A percentile compares a stretch with the other conserved stretches of the same genome.
Conservation (phyloP, 257 asterid genomes). For the Galeopsis tetrahit region DNA sequence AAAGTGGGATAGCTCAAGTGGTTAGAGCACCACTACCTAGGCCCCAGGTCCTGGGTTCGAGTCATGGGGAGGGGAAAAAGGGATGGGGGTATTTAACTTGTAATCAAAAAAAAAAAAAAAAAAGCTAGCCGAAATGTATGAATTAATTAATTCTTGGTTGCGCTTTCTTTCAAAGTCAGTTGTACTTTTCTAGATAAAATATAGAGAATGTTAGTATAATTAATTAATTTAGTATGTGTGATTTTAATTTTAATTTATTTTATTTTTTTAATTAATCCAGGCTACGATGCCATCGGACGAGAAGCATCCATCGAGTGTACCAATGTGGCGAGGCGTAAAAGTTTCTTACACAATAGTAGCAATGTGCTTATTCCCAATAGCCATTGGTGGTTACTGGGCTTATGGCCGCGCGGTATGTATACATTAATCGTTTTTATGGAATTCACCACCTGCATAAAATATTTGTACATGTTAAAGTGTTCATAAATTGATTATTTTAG, state of each 20-base stretch:
- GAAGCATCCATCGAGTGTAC: slow-evolving; percentile 85
- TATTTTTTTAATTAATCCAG: slow-evolving; percentile 37
- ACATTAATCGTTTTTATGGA: background rate
- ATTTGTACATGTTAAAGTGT: too few species aligned
- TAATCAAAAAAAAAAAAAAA: too few species aligned
- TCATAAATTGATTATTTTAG: background rate
- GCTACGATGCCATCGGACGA: slow-evolving; percentile 96
- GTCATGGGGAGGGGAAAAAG: too few species aligned
- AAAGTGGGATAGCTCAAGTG: too few species aligned
- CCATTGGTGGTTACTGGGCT: slow-evolving; percentile 89
- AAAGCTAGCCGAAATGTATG: slow-evolving; percentile 16
- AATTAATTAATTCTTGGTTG: background rate
- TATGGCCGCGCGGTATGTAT: slow-evolving; percentile 62
- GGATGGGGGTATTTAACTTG: too few species aligned
- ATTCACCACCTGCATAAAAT: background rate
- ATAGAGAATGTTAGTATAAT: background rate
- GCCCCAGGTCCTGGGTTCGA: too few species aligned
- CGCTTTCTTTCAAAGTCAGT: background rate
- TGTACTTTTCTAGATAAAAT: background rate
- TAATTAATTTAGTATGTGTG: background rate
- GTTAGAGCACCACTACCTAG: too few species aligned
- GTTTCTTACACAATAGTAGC: slow-evolving; percentile 67
- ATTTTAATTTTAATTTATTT: background rate
- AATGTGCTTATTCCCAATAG: slow-evolving; percentile 77
- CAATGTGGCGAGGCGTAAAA: slow-evolving; percentile 96